Evolutionary conservation across 108 stramenopile genomes (phyloP).

Genomic region (Skeletonema grethae): DNA sequence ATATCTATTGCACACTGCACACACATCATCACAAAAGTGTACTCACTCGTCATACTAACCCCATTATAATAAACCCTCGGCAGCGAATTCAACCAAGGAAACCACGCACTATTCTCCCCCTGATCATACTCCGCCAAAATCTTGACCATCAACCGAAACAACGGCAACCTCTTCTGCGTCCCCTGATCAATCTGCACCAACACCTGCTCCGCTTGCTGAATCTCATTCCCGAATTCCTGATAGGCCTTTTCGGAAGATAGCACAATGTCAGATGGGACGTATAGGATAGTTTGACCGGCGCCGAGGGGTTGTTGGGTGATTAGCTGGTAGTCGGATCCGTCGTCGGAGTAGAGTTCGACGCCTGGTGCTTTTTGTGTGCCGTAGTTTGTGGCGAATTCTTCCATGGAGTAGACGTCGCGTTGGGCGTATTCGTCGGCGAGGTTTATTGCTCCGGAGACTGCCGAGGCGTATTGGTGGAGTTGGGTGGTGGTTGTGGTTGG

Average conservation of each 20-base stretch:
- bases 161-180: conserved; percentile 11
- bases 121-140: conserved; percentile 44
- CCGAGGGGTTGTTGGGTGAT: conserved; percentile 18
- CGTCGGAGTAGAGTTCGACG: conserved; percentile 45
- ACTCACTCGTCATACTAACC: conserved; percentile 41
- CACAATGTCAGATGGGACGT: conserved; percentile 24
- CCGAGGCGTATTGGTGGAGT: background rate
- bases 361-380: conserved; percentile 53
- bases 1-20: too few relatives aligned
- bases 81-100: conserved; percentile 38
- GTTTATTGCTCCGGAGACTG: background rate
- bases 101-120: conserved; percentile 26
- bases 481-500: background rate
- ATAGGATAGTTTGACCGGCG: conserved; percentile 25
- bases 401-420: conserved; percentile 54
- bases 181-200: conserved; percentile 18
- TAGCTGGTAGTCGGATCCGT: conserved; percentile 24
- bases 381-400: conserved; percentile 55
- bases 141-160: conserved; percentile 45
- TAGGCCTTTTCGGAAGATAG: background rate
- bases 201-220: conserved; percentile 10
- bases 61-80: conserved; percentile 36
- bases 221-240: conserved; percentile 20
- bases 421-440: conserved; percentile 1
- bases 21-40: too few relatives aligned